These are phyloP conservation scores for Wickerhamomyces sp. DNA, from an alignment of 1,139 yeast genomes.

Conservation along the genomic window DNA sequence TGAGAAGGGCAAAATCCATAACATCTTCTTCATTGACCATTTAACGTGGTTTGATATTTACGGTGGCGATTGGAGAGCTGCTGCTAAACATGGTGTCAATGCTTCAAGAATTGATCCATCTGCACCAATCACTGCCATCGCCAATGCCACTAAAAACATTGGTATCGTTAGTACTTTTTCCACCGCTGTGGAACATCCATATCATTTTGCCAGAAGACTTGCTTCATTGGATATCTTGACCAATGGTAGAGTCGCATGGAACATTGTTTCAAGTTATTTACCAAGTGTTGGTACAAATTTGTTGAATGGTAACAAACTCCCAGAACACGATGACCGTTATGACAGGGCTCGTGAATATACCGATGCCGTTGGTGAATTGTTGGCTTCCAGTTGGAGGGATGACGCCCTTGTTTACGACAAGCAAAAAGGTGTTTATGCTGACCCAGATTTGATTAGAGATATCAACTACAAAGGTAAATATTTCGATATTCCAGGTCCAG, in stretches of 20 bases:
- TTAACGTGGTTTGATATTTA: slow-evolving; percentile 38
- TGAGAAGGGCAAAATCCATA: slow-evolving; percentile 28
- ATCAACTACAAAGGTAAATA: slow-evolving; percentile 32
- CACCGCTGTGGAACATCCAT: slow-evolving; percentile 36
- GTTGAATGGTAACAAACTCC: slow-evolving; percentile 30
- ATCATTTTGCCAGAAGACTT: slow-evolving; percentile 35
- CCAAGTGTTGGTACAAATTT: slow-evolving; percentile 35
- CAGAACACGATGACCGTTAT: slow-evolving; percentile 32
- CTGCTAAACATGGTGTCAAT: slow-evolving; percentile 30
- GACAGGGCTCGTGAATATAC: slow-evolving; percentile 34
- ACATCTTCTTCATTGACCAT: slow-evolving; percentile 37
- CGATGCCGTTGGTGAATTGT: slow-evolving; percentile 27
- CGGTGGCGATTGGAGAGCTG: slow-evolving; percentile 18
- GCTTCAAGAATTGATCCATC: slow-evolving; percentile 36
- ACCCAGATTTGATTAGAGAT: slow-evolving; percentile 28
- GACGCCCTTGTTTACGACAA: slow-evolving; percentile 31
- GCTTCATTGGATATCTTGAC: slow-evolving; percentile 36
- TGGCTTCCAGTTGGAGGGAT: slow-evolving; percentile 24
- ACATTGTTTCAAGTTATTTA: slow-evolving; percentile 35
- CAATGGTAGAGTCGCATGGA: slow-evolving; percentile 39
- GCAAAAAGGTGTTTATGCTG: slow-evolving; percentile 27
- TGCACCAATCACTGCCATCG: slow-evolving; percentile 33
- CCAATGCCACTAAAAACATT: slow-evolving; percentile 33
- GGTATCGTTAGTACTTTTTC: slow-evolving; percentile 35
- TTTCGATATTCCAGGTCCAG: slow-evolving; percentile 34